Evolutionary conservation across 805 yeast species (phyloP), one percentile per base, ranked within the genome.

Genomic region (Blastobotrys americana): DNA sequence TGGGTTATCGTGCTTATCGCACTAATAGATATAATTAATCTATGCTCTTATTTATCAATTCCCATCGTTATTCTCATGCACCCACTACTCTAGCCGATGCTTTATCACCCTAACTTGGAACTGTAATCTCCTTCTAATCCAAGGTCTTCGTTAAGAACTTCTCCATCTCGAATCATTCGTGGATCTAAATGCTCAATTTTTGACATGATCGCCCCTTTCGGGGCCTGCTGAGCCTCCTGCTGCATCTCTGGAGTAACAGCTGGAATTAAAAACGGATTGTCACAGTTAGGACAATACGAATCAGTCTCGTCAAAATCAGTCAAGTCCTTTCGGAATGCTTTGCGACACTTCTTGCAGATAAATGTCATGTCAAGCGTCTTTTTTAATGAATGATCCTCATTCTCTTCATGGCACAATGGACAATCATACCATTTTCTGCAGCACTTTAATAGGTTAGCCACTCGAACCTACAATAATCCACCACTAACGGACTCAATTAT

Each of bases 351-450:
- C 44, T 61, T 61, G 53, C 66, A 61, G 5, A 58, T 48, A 22
- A 61, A 44, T 0, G 65, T 54, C 50, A 61, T 39, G 13, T 61
- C 66, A 4, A 57, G 41, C 10, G 65, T 60, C 43, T 58, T 59
- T 18, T 48, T 46, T 27, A 61, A 48, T n/a, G 53, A 38, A 42
- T 61, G 66, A 45, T 49, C 57, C 39, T 62, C 64, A 33, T 37
- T 42, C 39, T 55, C 60, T 17, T 43, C 54, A 39, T 61, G 66
- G 49, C 66, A 61, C 37, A 49, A 50, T 3, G 65, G 63, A 44
- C 66, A 61, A 52, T 61, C 66, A 44, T 59, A 60, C 57, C 63
- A 61, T 39, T 60, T 58, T 6, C 56, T 46, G 35, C 64, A 61
- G 41, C 64, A 61, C 46, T 49, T 16, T 39, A 2, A 15, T 5